Evolutionary conservation across 441 rosid genomes (phyloP).

Genomic region (Gossypium gossypioides): DNA sequence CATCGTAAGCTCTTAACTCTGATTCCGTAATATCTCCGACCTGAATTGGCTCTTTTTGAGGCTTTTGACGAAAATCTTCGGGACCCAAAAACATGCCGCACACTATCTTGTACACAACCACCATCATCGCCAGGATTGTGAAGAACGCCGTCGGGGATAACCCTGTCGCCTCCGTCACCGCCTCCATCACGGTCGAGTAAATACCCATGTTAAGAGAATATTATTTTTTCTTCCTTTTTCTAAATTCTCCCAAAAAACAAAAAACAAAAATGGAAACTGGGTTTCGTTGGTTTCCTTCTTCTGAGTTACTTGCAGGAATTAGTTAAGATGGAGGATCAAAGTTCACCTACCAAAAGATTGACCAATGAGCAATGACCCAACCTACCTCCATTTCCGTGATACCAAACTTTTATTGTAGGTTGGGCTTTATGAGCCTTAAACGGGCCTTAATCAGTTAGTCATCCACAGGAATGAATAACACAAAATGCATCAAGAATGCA

Average conservation of each 20-base stretch:
- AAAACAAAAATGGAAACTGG: background rate
- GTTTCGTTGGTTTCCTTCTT: background rate
- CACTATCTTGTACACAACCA: constrained; percentile 27
- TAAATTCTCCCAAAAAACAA: background rate
- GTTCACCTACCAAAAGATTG: background rate
- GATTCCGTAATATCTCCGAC: constrained; percentile 29
- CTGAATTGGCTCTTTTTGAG: constrained; percentile 24
- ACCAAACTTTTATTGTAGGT: background rate
- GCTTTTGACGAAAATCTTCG: constrained; percentile 11
- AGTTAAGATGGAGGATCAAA: background rate
- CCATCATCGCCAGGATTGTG: constrained; percentile 31
- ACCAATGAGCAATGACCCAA: background rate
- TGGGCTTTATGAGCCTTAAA: background rate
- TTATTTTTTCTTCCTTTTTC: background rate
- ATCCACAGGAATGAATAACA: background rate
- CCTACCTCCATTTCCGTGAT: background rate
- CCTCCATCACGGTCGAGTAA: constrained; percentile 22
- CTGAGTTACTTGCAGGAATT: background rate
- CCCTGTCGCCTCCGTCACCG: constrained; percentile 24
- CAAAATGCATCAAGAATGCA: too few species aligned
- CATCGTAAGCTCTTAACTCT: constrained; percentile 30
- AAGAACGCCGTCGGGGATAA: constrained; percentile 32
- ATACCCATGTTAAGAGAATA: constrained; percentile 17
- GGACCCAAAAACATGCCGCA: constrained; percentile 39
- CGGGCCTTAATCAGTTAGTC: background rate